Evolutionary conservation across 1,284 basidiomycete genomes (phyloP).

Genomic region (Irpex sp.): DNA sequence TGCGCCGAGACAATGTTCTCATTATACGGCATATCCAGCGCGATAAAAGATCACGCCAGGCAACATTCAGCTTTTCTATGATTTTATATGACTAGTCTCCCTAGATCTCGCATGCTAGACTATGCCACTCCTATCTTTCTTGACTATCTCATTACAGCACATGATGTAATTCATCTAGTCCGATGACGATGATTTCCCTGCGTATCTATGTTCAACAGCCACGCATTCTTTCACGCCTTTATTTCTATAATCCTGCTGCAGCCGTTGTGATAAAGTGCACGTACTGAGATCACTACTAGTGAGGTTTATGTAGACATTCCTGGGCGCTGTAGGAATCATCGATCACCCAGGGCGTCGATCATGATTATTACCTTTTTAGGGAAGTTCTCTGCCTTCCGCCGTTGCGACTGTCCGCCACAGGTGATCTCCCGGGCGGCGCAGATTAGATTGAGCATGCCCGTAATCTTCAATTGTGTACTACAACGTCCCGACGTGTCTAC

Average conservation of each 20-base stretch:
- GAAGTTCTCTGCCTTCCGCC: neutral
- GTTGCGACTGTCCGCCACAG: neutral
- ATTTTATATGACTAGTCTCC: neutral
- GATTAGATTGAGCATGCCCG: neutral
- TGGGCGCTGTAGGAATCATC: no score
- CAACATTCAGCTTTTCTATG: neutral
- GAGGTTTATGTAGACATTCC: no score
- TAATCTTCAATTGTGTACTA: neutral
- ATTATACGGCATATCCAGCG: neutral
- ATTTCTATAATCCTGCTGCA: no score
- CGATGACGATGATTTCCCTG: no score
- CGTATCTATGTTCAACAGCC: no score
- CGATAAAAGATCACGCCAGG: neutral
- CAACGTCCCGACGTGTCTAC: neutral
- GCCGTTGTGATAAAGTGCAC: no score
- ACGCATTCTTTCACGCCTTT: no score
- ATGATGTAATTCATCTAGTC: no score
- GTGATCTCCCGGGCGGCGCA: neutral
- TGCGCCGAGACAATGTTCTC: neutral
- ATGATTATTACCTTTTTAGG: neutral
- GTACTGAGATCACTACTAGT: no score
- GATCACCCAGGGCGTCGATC: no score
- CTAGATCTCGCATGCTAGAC: neutral
- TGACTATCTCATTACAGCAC: neutral
- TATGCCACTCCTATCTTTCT: neutral